Base-by-base conservation (phyloP, 495 filamentous ascomycete species). In the Xylaria palmicola region DNA sequence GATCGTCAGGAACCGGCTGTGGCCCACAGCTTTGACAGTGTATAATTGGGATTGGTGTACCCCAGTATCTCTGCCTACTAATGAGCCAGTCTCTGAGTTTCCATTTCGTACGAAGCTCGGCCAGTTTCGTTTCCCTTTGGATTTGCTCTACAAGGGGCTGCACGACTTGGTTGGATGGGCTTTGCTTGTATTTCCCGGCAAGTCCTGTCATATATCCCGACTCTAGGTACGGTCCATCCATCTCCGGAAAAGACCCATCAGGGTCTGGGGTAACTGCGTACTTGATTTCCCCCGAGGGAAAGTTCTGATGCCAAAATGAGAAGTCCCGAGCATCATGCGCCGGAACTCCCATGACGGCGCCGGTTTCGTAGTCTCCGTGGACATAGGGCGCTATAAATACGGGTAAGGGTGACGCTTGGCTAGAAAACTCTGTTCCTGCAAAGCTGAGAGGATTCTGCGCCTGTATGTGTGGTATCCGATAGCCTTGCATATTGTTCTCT, bases 301-400 rank as follows among this genome's bases (percentile, higher is more conserved):
- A 73, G 62, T 94, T 91, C 41, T 86, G 77, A 57, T 81, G 86
- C 88, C 90, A 96, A 66, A 96, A 96, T 5, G 81, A 79, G 72
- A 88, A 77, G 64, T 96, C 92, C 36, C 90, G 81, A 0, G 77
- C 68, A 69, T 96, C 92, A 61, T 96, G 91, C 2, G 86, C 92
- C 0, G 92, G 92, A 22, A 96, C 92, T 39, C 91, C 92, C 92
- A 96, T 96, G 6, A 96, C 89, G 5, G 91, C 91, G 1, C 91
- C 90, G 54, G 89, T 87, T n/a, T 90, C 92, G 63, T 94, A 95
- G 58, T 92, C 89, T 29, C 87, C 86, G 5, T 93, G 77, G n/a
- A 96, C 92, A 62, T 96, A 96, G 0, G 90, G 87, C 4, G 92
- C 89, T 9, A 87, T 88, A 65, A 88, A 96, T 9, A 96, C 79